phyloP scores from a whole-genome alignment of 352 stramenopile species.

The Pythium periplocum region DNA sequence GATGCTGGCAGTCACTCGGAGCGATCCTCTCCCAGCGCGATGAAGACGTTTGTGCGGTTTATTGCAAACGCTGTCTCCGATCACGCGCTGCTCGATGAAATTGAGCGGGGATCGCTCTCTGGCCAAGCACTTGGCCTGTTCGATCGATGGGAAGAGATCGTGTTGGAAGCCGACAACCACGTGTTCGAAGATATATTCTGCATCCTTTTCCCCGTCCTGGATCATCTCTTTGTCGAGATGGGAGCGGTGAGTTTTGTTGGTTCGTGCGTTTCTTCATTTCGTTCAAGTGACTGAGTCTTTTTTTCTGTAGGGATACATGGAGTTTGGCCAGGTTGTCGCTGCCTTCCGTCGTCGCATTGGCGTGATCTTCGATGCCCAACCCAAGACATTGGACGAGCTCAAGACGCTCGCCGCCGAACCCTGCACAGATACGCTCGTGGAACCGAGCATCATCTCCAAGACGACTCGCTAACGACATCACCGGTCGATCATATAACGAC shows the following conservation, averaged over 20 bases:
- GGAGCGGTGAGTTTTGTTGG: conserved; percentile 52
- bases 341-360: conserved; percentile 61
- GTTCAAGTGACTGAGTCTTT: conserved; percentile 4
- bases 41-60: conserved; percentile 76
- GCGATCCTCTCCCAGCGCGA: conserved; percentile 54
- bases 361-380: conserved; percentile 70
- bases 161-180: conserved; percentile 64
- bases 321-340: conserved; percentile 77
- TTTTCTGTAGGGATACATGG: conserved; percentile 74
- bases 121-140: conserved; percentile 33
- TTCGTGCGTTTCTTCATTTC: not conserved
- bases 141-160: conserved; percentile 68
- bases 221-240: conserved; percentile 85
- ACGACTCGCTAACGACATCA: not conserved
- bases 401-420: conserved; percentile 62
- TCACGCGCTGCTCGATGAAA: conserved; percentile 7
- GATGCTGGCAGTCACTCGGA: conserved; percentile 75
- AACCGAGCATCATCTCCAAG: conserved; percentile 26
- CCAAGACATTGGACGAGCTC: conserved; percentile 53
- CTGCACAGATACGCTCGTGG: conserved; percentile 49
- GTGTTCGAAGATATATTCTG: conserved; percentile 87
- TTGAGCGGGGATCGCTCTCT: conserved; percentile 20
- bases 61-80: conserved; percentile 40
- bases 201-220: conserved; percentile 71
- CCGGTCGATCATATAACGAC: too few species aligned